Evolutionary conservation across 192 early-diverging fungal genomes (phyloP).

Genomic region (Nowakowskiella sp.): DNA sequence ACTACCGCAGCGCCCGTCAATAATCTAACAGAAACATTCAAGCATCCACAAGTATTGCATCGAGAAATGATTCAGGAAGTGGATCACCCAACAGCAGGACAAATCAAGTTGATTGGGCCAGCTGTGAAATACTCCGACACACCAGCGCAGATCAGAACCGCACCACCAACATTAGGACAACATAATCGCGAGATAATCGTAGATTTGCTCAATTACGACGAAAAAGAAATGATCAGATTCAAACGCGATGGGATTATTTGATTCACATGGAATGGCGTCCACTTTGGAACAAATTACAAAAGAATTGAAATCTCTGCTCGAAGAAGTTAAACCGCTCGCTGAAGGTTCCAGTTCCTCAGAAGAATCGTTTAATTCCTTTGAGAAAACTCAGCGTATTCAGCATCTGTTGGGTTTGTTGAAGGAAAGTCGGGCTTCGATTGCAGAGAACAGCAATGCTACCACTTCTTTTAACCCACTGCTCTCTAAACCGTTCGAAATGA

Average conservation of each 20-base stretch:
- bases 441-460: too few relatives aligned
- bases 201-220: constrained; percentile 54
- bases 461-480: too few relatives aligned
- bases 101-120: constrained; percentile 64
- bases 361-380: too few relatives aligned
- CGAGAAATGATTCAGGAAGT: constrained; percentile 69
- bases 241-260: constrained; percentile 28
- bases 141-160: constrained; percentile 51
- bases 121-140: constrained; percentile 73
- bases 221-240: constrained; percentile 43
- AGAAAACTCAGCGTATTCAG: too few relatives aligned
- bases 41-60: constrained; percentile 43
- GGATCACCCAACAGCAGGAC: constrained; percentile 72
- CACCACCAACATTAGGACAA: constrained; percentile 79
- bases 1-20: constrained; percentile 39
- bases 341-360: too few relatives aligned
- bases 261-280: too few relatives aligned
- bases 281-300: too few relatives aligned
- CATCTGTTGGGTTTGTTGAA: too few relatives aligned
- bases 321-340: too few relatives aligned
- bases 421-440: too few relatives aligned
- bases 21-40: constrained; percentile 62
- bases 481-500: too few relatives aligned
- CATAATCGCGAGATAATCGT: constrained; percentile 77
- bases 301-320: too few relatives aligned